Percentiles rank a stretch among this genome's conserved stretches.
Evolutionary conservation across 2,329 filamentous ascomycete species (phyloP).

Genomic region (Calonectria hongkongensis): DNA sequence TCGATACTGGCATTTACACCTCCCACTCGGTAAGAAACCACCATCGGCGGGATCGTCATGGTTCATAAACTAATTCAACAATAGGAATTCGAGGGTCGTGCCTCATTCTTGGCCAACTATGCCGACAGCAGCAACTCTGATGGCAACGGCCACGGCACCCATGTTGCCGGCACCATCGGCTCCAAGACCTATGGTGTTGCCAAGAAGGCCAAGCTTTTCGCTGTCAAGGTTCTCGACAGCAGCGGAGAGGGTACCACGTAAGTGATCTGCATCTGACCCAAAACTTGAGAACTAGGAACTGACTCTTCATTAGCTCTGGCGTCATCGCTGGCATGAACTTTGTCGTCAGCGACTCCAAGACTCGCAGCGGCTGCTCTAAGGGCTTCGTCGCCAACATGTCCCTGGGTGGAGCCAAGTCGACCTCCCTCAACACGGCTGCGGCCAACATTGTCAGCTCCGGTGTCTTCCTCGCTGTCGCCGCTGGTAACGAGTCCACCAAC

Average conservation of each 20-base stretch:
- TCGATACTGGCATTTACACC: constrained; percentile 67
- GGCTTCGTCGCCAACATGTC: constrained; percentile 75
- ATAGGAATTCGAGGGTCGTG: constrained; percentile 60
- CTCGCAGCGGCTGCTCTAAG: constrained; percentile 59
- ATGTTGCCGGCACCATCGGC: constrained; percentile 60
- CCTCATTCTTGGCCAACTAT: constrained; percentile 57
- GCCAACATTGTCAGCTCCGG: constrained; percentile 66
- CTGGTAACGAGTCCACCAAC: constrained; percentile 70
- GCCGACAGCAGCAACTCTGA: constrained; percentile 51
- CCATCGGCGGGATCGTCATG: not conserved
- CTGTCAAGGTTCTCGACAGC: constrained; percentile 67
- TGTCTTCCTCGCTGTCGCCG: constrained; percentile 73
- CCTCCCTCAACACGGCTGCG: constrained; percentile 71
- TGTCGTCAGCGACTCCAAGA: constrained; percentile 62
- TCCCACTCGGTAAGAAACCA: constrained; percentile 59
- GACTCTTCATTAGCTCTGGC: constrained; percentile 57
- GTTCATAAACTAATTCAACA: not conserved
- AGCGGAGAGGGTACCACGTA: constrained; percentile 55
- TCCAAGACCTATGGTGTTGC: constrained; percentile 62
- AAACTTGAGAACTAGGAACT: not conserved
- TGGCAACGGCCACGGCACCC: constrained; percentile 66
- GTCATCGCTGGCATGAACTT: constrained; percentile 69
- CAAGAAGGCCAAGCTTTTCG: constrained; percentile 65
- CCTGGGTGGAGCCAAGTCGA: constrained; percentile 68
- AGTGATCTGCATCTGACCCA: constrained; percentile 21